Conservation (phyloP, 352 stramenopile genomes). For the Globisporangium yorkense region DNA sequence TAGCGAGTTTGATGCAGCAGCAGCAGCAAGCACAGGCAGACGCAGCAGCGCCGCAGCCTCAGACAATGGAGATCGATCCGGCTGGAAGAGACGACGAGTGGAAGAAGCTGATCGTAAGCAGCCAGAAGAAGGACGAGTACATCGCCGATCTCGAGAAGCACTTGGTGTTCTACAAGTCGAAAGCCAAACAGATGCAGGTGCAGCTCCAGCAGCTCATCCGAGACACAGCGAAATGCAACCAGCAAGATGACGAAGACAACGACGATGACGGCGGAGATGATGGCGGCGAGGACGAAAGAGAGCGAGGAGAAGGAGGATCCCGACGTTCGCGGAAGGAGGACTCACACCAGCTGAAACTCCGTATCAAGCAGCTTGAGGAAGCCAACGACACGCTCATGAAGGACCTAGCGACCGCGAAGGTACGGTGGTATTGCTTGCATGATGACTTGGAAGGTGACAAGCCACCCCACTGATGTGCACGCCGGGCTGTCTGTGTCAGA, state of each 20-base stretch:
- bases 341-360: slow-evolving; percentile 29
- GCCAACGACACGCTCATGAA: slow-evolving; percentile 73
- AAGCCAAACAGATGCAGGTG: slow-evolving; percentile 81
- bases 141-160: slow-evolving; percentile 80
- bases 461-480: not conserved
- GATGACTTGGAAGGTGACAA: not conserved
- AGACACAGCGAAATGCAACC: slow-evolving; percentile 37
- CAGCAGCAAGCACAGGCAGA: slow-evolving; percentile 12
- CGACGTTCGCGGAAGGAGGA: not conserved
- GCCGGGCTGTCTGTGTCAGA: slow-evolving; percentile 7
- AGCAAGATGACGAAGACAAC: slow-evolving; percentile 17
- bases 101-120: slow-evolving; percentile 62
- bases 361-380: slow-evolving; percentile 68
- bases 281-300: not conserved
- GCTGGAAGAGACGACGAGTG: slow-evolving; percentile 53
- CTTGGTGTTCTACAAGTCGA: slow-evolving; percentile 83
- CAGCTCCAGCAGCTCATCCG: slow-evolving; percentile 78
- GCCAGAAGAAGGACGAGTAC: slow-evolving; percentile 81
- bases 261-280: slow-evolving; percentile 11
- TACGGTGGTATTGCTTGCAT: slow-evolving; percentile 8
- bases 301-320: not conserved
- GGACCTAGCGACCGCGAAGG: slow-evolving; percentile 65
- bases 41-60: slow-evolving; percentile 15
- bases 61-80: slow-evolving; percentile 20
- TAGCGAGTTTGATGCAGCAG: slow-evolving; percentile 22